Evolutionary conservation across 2,329 filamentous ascomycete species (phyloP).

Genomic region (Erysiphe neolycopersici): DNA sequence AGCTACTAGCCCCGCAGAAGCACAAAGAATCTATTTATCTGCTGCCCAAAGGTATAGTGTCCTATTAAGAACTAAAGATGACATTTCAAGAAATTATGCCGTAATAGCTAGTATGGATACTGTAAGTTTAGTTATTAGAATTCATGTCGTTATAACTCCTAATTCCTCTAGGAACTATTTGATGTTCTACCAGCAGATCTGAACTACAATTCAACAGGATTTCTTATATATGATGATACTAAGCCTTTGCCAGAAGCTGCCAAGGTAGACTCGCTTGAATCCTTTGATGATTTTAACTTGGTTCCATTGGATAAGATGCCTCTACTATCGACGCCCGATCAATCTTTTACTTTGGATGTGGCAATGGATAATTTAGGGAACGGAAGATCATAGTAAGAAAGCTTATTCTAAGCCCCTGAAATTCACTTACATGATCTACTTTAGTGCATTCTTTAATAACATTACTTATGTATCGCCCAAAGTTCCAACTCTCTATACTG

Average conservation of each 20-base stretch:
- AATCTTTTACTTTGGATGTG: constrained; percentile 33
- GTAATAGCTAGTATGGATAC: constrained; percentile 44
- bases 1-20: constrained; percentile 30
- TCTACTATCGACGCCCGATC: constrained; percentile 32
- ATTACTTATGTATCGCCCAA: constrained; percentile 36
- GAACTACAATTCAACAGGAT: constrained; percentile 42
- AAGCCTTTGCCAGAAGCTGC: constrained; percentile 23
- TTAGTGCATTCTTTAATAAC: constrained; percentile 30
- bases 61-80: constrained; percentile 34
- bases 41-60: constrained; percentile 41
- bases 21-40: constrained; percentile 36
- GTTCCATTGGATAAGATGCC: constrained; percentile 38
- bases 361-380: constrained; percentile 40
- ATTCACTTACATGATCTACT: neutral
- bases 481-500: constrained; percentile 41
- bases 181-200: constrained; percentile 32
- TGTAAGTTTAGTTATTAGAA: constrained; percentile 14
- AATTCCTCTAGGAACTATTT: constrained; percentile 32
- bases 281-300: constrained; percentile 49
- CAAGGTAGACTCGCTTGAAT: constrained; percentile 30
- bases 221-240: constrained; percentile 28
- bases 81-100: constrained; percentile 34
- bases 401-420: neutral
- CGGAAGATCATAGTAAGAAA: constrained; percentile 34
- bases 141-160: constrained; percentile 37